phyloP scores from a whole-genome alignment of 1,139 yeast genomes.

The Debaryomyces fabryi region DNA sequence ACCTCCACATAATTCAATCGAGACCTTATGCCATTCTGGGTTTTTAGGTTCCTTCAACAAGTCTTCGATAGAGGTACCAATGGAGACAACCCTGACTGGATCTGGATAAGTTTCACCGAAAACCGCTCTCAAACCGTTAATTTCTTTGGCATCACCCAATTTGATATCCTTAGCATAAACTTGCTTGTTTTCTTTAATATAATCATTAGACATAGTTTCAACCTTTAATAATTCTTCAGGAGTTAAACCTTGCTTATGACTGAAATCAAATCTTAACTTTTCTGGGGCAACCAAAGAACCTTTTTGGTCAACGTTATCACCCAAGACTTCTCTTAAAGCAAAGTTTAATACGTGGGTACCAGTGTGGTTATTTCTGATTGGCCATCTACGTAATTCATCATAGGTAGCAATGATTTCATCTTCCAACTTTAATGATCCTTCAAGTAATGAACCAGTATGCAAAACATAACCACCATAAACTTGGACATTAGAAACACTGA shows the following conservation, averaged over 20 bases:
- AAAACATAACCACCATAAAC: conserved; percentile 91
- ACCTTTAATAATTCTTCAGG: conserved; percentile 71
- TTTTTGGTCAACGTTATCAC: conserved; percentile 89
- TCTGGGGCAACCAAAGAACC: conserved; percentile 97
- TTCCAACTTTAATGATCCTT: conserved; percentile 70
- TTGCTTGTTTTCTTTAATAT: conserved; percentile 66
- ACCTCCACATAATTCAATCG: conserved; percentile 99
- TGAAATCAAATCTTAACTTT: conserved; percentile 92
- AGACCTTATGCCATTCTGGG: conserved; percentile 71
- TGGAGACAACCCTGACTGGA: conserved; percentile 96
- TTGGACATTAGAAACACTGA: conserved; percentile 89
- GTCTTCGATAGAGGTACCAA: conserved; percentile 88
- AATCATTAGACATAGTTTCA: conserved; percentile 72
- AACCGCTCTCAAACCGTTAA: conserved; percentile 91
- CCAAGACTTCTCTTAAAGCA: conserved; percentile 84
- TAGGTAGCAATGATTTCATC: conserved; percentile 82
- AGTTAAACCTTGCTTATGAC: conserved; percentile 81
- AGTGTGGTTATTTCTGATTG: conserved; percentile 95
- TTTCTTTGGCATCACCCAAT: conserved; percentile 68
- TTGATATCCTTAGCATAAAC: conserved; percentile 87
- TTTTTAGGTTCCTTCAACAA: conserved; percentile 70
- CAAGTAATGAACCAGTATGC: conserved; percentile 85
- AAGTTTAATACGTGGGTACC: conserved; percentile 94
- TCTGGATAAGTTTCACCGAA: conserved; percentile 99
- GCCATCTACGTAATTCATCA: conserved; percentile 95